These are phyloP conservation scores for Alternaria gansuensis DNA, from an alignment of 2,329 filamentous ascomycete genomes.

Conservation along the genomic window DNA sequence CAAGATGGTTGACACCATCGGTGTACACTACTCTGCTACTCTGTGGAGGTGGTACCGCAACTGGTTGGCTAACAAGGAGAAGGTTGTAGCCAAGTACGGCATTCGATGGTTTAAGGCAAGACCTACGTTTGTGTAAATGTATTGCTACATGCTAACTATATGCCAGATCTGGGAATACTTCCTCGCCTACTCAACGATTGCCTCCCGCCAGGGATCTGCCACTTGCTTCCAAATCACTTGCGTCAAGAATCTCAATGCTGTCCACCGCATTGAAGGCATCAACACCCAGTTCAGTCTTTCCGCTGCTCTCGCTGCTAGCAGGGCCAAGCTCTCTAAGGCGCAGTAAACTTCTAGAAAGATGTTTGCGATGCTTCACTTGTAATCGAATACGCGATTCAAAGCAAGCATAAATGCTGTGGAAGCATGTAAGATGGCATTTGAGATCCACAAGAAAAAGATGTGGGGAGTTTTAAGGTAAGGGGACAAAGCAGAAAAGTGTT, in stretches of 20 bases:
- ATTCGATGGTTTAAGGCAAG: slow-evolving; percentile 92
- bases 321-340: slow-evolving; percentile 43
- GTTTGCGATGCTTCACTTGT: background rate
- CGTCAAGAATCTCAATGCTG: slow-evolving; percentile 90
- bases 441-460: background rate
- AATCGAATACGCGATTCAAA: background rate
- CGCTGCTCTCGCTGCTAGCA: slow-evolving; percentile 67
- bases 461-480: background rate
- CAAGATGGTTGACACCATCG: slow-evolving; percentile 90
- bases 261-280: slow-evolving; percentile 81
- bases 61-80: slow-evolving; percentile 93
- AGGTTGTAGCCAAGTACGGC: slow-evolving; percentile 94
- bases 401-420: background rate
- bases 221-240: slow-evolving; percentile 88
- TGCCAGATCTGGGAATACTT: slow-evolving; percentile 92
- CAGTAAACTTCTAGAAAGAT: slow-evolving; percentile 12
- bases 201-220: slow-evolving; percentile 81
- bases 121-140: slow-evolving; percentile 28
- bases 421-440: background rate
- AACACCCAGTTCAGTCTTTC: slow-evolving; percentile 72
- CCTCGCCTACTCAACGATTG: slow-evolving; percentile 84
- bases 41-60: slow-evolving; percentile 99
- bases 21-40: slow-evolving; percentile 96
- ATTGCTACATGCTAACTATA: slow-evolving; percentile 16
- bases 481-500: background rate